Base-by-base conservation (phyloP, 2,329 filamentous ascomycete species). In the Magnaporthales sp. region DNA sequence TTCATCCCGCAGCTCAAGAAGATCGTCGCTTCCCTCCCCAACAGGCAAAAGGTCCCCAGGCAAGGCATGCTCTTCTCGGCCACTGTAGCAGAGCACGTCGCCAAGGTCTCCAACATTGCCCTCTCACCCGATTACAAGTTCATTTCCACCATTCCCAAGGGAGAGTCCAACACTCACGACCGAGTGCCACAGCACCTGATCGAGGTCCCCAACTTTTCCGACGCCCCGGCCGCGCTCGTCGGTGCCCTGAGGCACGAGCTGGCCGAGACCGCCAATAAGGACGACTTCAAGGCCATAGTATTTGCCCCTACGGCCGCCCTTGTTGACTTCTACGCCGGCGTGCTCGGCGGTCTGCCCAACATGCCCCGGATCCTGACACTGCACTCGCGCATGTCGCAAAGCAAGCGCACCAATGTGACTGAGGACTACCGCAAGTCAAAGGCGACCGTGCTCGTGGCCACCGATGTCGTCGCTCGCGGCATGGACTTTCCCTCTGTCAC, bases 31-130 rank as follows among this genome's bases (percentile, higher is more conserved):
- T 85, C 88, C 11, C 81, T 96, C 4, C 91, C 91, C 0, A 77
- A 84, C 68, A 86, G 88, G 74, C 75, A 79, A 1, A 76, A 82
- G 65, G 84, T 86, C 30, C 81, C 88, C 67, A 78, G 86, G 65
- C 87, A 89, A 70, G 92, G 92, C 64, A 92, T 91, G 81, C 86
- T 95, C 62, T 96, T 95, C 81, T 93, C 89, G 3, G 92, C 92
- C 10, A 96, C 92, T 24, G 90, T 96, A 77, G 89, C 87, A 54
- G 85, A 86, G 27, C 92, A 94, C 74, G 90, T 96, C 66, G 84
- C 93, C 74, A 87, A 89, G 68, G 84, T 96, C 67, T 90, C 93
- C 54, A 83, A 85, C 56, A 75, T 84, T 62, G 91, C 89, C 2
- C 85, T 95, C 73, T 86, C 88, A 69, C 84, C 80, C 11, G 78